Evolutionary conservation across 1,284 basidiomycete genomes (phyloP), one percentile per base, ranked within the genome.

Genomic region (Trichosporon coremiiforme): DNA sequence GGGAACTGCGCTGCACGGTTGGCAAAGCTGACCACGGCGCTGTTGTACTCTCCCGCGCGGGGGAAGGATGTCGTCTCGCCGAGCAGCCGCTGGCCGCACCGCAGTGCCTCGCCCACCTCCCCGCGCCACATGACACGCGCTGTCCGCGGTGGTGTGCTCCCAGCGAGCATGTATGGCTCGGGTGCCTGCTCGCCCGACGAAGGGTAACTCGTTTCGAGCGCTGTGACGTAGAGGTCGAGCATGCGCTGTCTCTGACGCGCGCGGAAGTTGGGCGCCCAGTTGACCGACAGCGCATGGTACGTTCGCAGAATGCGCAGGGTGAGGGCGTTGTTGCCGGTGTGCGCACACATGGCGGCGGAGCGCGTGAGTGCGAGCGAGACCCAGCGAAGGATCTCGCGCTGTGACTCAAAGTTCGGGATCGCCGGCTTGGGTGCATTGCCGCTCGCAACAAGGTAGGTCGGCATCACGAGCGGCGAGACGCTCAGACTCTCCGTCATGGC

Each of bases 1-100:
- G 95, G 96, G 2, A 91, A 86, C 0, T 89, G 89, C 5, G 95
- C 89, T 72, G 89, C 90, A 8, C 92, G 84, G 78, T 95, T 93
- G 1, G 91, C 89, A 75, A 98, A 91, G 74, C 91, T 89, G 73
- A 94, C 90, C 5, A 97, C 93, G 70, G 88, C 88, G 29, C 84
- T 74, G 77, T 98, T 98, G 68, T 89, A 85, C 75, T 93, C 87
- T 2, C 94, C 94, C 0, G 95, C 94, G 47, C 85, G 86, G 7
- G 96, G 96, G 79, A 99, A 96, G 0, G 78, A 83, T 0, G 93
- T 94, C 67, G 88, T 88, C 1, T 86, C 85, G 66, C 83, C 87
- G 29, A 95, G 80, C 57, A 94, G 85, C 0, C 86, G 85, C 35
- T 89, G 87, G 69, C 91, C 91, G 70, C 90, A 89, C 20, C 87